Conservation (phyloP, 805 yeast species). For the Helenozyma baotianmanensis region DNA sequence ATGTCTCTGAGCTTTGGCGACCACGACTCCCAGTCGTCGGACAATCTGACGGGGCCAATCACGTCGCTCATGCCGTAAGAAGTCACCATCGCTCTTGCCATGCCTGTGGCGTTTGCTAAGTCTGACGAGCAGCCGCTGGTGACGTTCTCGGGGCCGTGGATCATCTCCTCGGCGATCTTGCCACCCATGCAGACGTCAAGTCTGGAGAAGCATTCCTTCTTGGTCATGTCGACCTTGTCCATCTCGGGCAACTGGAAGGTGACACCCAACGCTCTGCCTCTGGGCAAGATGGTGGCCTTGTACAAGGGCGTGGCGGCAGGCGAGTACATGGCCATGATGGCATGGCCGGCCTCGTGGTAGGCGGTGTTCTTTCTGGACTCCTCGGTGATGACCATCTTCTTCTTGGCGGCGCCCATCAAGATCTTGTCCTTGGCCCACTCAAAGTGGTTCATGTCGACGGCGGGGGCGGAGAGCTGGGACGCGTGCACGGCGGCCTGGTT, state of each 20-base stretch:
- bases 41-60: conserved; percentile 86
- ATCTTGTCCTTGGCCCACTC: conserved; percentile 99
- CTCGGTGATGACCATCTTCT: conserved; percentile 96
- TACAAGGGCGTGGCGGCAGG: conserved; percentile 92
- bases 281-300: conserved; percentile 93
- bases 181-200: conserved; percentile 99
- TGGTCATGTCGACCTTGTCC: conserved; percentile 94
- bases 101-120: conserved; percentile 80
- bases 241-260: conserved; percentile 97
- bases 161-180: conserved; percentile 90
- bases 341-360: conserved; percentile 99
- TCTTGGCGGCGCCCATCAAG: conserved; percentile 95
- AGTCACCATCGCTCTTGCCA: conserved; percentile 96
- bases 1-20: conserved; percentile 79
- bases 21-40: conserved; percentile 95
- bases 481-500: conserved; percentile 98
- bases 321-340: conserved; percentile 93
- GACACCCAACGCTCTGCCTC: conserved; percentile 95
- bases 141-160: conserved; percentile 86
- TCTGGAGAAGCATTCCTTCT: conserved; percentile 82
- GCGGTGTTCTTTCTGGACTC: conserved; percentile 93
- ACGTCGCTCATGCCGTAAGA: conserved; percentile 93
- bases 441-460: conserved; percentile 85
- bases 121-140: conserved; percentile 96
- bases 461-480: conserved; percentile 83